Percentiles rank a stretch among this genome's conserved stretches.
Conservation (phyloP, 208 protist species). For the Wallacemonas sp. region DNA sequence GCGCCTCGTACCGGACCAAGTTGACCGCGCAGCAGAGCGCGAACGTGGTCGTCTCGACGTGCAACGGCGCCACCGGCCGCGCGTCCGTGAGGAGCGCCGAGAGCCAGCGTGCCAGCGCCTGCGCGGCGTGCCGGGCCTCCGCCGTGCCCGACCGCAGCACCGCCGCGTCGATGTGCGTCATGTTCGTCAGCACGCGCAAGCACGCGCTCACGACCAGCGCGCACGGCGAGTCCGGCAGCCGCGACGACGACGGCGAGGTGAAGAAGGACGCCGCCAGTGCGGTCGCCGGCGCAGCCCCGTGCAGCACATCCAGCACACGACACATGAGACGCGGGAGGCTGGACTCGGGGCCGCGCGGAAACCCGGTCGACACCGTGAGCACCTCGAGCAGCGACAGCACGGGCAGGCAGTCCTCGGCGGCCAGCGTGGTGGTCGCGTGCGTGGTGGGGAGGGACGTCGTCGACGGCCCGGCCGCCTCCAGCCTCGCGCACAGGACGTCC, state of each 20-base stretch:
- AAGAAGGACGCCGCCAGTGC: neutral
- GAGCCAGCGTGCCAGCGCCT: slow-evolving; percentile 13
- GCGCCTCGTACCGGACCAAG: slow-evolving; percentile 63
- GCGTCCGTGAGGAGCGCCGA: slow-evolving; percentile 6
- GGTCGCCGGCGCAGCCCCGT: neutral
- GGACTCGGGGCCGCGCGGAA: neutral
- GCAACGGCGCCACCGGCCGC: neutral
- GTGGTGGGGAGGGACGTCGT: neutral
- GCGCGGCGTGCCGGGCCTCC: neutral
- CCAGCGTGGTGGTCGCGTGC: neutral
- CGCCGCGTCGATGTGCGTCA: slow-evolving; percentile 41
- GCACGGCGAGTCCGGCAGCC: neutral
- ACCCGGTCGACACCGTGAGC: slow-evolving; percentile 32
- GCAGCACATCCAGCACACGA: slow-evolving; percentile 3
- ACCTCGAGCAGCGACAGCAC: slow-evolving; percentile 44
- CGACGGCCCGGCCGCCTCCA: slow-evolving; percentile 10
- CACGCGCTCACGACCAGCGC: slow-evolving; percentile 8
- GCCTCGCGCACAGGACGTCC: slow-evolving; percentile 22
- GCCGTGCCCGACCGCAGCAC: slow-evolving; percentile 4
- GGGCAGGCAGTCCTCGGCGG: neutral
- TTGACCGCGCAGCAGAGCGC: slow-evolving; percentile 76
- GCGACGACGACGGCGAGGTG: neutral
- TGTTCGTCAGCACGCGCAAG: slow-evolving; percentile 71
- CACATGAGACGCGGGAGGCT: neutral
- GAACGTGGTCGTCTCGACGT: slow-evolving; percentile 47